These are phyloP conservation scores for Calamus simplicifolius DNA, from an alignment of 176 grass and related monocot genomes.

Conservation along the genomic window DNA sequence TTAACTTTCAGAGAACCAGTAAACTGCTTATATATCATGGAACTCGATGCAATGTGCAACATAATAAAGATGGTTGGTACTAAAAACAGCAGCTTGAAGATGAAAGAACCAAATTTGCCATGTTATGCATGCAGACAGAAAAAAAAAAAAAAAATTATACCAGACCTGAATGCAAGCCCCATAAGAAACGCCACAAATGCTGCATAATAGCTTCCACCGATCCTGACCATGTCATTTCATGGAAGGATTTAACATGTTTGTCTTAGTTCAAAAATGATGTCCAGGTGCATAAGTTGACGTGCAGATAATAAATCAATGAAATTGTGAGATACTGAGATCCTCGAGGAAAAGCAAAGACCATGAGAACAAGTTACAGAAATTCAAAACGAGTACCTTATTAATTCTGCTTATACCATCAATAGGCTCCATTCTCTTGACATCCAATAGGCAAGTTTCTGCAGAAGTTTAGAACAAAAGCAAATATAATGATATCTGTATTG, in stretches of 20 bases:
- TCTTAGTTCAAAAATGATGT: background rate
- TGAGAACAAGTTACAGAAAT: background rate
- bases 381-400: constrained; percentile 54
- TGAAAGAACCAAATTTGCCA: too few relatives aligned
- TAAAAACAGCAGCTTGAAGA: too few relatives aligned
- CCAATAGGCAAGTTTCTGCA: constrained; percentile 89
- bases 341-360: too few relatives aligned
- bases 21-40: background rate
- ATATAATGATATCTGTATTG: too few relatives aligned
- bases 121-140: too few relatives aligned
- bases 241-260: background rate
- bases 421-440: constrained; percentile 97
- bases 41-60: background rate
- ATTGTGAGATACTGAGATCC: too few relatives aligned
- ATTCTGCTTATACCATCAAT: constrained; percentile 97
- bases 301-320: too few relatives aligned
- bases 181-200: constrained; percentile 94
- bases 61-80: too few relatives aligned
- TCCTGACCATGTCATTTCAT: constrained; percentile 45
- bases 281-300: too few relatives aligned
- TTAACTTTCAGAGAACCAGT: background rate
- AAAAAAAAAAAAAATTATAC: too few relatives aligned
- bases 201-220: constrained; percentile 98
- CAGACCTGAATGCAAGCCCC: constrained; percentile 95
- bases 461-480: background rate